phyloP scores from a whole-genome alignment of 495 filamentous ascomycete genomes.

The Aspergillus sparsus region DNA sequence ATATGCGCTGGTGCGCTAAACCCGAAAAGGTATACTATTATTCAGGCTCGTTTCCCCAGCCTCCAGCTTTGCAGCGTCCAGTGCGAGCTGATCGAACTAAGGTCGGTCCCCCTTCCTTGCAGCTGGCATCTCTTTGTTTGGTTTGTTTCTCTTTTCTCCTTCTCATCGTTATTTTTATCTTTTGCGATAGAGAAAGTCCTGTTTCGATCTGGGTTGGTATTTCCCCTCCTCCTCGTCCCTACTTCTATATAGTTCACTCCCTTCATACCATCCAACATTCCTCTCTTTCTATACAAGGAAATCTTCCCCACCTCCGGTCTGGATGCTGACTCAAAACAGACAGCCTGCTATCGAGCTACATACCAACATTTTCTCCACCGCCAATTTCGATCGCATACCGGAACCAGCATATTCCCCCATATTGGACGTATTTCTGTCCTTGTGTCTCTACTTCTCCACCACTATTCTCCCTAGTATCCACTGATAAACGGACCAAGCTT shows the following conservation, averaged over 20 bases:
- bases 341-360: neutral
- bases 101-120: slow-evolving; percentile 17
- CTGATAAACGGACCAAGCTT: slow-evolving; percentile 21
- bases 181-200: slow-evolving; percentile 18
- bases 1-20: slow-evolving; percentile 45
- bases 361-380: slow-evolving; percentile 16
- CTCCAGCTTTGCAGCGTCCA: slow-evolving; percentile 20
- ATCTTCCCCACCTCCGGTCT: slow-evolving; percentile 2
- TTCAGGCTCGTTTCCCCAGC: slow-evolving; percentile 30
- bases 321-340: neutral
- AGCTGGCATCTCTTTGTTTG: slow-evolving; percentile 15
- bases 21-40: slow-evolving; percentile 44
- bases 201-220: slow-evolving; percentile 6
- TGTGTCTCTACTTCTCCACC: slow-evolving; percentile 6
- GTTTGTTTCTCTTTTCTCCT: slow-evolving; percentile 12
- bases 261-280: neutral
- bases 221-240: slow-evolving; percentile 9
- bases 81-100: neutral
- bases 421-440: neutral
- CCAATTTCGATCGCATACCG: slow-evolving; percentile 17
- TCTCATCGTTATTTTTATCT: slow-evolving; percentile 21
- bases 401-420: slow-evolving; percentile 11
- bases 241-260: slow-evolving; percentile 7
- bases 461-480: neutral
- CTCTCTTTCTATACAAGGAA: too few species aligned